A percentile compares a stretch with the other conserved stretches of the same genome.
Evolutionary conservation across 2,329 filamentous ascomycete genomes (phyloP).

Genomic region (Aspergillus eucalypticola): DNA sequence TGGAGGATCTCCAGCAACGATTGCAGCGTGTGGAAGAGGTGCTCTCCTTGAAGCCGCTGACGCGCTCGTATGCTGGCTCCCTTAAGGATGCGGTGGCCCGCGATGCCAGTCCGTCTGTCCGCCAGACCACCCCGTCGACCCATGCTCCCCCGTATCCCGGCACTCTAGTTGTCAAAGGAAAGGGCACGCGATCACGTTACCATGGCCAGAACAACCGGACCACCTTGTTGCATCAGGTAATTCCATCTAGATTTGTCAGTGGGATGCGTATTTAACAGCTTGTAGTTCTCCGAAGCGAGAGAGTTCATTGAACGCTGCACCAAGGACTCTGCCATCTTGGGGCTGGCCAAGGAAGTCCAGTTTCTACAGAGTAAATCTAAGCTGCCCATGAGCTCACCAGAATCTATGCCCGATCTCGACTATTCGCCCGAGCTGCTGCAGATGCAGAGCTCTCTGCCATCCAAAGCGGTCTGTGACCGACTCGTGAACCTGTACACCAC

Average conservation of each 20-base stretch:
- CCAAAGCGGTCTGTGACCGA: constrained; percentile 19
- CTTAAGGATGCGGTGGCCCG: neutral
- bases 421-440: constrained; percentile 19
- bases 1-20: constrained; percentile 27
- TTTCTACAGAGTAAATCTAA: constrained; percentile 25
- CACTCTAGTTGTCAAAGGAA: constrained; percentile 26
- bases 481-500: constrained; percentile 19
- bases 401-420: constrained; percentile 16
- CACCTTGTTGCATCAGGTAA: constrained; percentile 21
- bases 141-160: constrained; percentile 14
- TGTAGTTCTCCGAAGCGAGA: constrained; percentile 25
- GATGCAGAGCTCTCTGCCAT: constrained; percentile 16
- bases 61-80: neutral
- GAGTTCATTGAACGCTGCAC: constrained; percentile 23
- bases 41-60: constrained; percentile 11
- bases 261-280: neutral
- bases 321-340: constrained; percentile 17
- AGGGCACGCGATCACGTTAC: constrained; percentile 25
- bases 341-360: constrained; percentile 27
- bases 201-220: constrained; percentile 25
- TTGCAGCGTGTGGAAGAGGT: constrained; percentile 22
- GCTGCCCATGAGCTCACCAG: constrained; percentile 13
- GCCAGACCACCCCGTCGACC: neutral
- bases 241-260: neutral
- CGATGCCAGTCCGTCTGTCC: constrained; percentile 9